phyloP scores from a whole-genome alignment of 768 basidiomycete genomes.

The Calvatia gigantea region DNA sequence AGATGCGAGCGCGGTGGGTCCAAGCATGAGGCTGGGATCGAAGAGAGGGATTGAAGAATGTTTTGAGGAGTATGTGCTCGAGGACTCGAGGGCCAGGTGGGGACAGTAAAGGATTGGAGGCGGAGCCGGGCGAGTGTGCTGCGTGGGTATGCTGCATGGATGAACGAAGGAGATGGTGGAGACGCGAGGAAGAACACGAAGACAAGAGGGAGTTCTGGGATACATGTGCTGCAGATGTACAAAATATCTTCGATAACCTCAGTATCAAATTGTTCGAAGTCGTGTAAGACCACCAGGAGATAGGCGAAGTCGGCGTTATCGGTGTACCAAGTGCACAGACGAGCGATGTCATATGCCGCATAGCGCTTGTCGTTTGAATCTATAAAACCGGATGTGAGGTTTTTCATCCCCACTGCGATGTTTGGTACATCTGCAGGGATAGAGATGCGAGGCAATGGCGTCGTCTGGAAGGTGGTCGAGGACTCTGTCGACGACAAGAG shows the following conservation, averaged over 20 bases:
- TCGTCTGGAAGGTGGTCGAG: constrained; percentile 39
- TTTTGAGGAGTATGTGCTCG: constrained; percentile 53
- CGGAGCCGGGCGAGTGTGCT: constrained; percentile 57
- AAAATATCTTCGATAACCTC: constrained; percentile 64
- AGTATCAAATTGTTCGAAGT: constrained; percentile 72
- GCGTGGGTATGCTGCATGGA: constrained; percentile 58
- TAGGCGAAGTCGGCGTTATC: constrained; percentile 35
- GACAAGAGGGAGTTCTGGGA: constrained; percentile 55
- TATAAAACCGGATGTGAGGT: constrained; percentile 51
- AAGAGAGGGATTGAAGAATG: constrained; percentile 63
- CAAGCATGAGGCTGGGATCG: constrained; percentile 57
- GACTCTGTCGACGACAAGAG: constrained; percentile 42
- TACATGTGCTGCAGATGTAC: constrained; percentile 62
- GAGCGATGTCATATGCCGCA: constrained; percentile 57
- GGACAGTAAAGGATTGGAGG: constrained; percentile 46
- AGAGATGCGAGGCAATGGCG: constrained; percentile 44
- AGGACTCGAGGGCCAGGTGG: constrained; percentile 44
- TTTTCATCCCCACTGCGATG: constrained; percentile 48
- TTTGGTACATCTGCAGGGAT: constrained; percentile 57
- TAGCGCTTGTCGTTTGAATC: constrained; percentile 43
- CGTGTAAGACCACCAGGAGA: constrained; percentile 62
- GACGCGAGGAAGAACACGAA: constrained; percentile 62
- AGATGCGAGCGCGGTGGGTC: constrained; percentile 52
- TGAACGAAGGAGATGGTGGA: constrained; percentile 48
- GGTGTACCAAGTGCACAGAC: constrained; percentile 59